These are phyloP conservation scores for Pseudogymnoascus sp. DNA, from an alignment of 2,329 filamentous ascomycete genomes.

Conservation along the genomic window DNA sequence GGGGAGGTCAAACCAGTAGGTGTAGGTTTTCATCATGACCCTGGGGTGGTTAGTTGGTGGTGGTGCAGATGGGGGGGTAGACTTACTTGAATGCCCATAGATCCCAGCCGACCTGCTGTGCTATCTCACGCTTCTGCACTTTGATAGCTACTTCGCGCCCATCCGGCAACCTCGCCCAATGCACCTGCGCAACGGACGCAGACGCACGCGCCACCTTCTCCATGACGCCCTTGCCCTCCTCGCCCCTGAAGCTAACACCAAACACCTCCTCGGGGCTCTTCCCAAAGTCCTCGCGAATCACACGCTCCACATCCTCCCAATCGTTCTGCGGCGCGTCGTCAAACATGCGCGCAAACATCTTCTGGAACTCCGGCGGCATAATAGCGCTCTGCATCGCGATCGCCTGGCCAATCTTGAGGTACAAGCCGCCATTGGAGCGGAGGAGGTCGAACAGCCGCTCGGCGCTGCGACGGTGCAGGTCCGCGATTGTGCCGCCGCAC, in stretches of 20 bases:
- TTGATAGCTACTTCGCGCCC: conserved; percentile 91
- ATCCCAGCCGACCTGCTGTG: conserved; percentile 86
- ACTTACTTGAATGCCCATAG: conserved; percentile 83
- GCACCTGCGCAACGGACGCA: conserved; percentile 92
- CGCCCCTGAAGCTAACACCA: conserved; percentile 70
- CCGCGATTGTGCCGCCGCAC: conserved; percentile 62
- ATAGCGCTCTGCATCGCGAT: conserved; percentile 97
- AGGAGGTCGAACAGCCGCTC: conserved; percentile 75
- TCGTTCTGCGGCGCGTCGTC: conserved; percentile 92
- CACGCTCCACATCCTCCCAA: conserved; percentile 77
- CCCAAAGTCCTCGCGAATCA: conserved; percentile 82
- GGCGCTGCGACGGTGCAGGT: conserved; percentile 76
- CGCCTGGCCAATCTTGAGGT: conserved; percentile 95
- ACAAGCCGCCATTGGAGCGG: conserved; percentile 80
- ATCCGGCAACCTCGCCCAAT: conserved; percentile 81
- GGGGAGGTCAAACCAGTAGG: conserved; percentile 85
- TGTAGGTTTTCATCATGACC: conserved; percentile 74
- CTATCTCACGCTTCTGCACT: conserved; percentile 92
- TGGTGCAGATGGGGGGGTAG: conserved; percentile 10
- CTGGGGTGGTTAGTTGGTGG: conserved; percentile 31
- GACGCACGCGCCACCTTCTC: conserved; percentile 58
- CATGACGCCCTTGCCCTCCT: conserved; percentile 55
- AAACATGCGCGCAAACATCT: conserved; percentile 95
- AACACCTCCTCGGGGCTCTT: conserved; percentile 83
- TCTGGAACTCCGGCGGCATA: conserved; percentile 86